Base-by-base conservation (phyloP, 2,329 filamentous ascomycete species). In the Microdochium trichocladiopsis region DNA sequence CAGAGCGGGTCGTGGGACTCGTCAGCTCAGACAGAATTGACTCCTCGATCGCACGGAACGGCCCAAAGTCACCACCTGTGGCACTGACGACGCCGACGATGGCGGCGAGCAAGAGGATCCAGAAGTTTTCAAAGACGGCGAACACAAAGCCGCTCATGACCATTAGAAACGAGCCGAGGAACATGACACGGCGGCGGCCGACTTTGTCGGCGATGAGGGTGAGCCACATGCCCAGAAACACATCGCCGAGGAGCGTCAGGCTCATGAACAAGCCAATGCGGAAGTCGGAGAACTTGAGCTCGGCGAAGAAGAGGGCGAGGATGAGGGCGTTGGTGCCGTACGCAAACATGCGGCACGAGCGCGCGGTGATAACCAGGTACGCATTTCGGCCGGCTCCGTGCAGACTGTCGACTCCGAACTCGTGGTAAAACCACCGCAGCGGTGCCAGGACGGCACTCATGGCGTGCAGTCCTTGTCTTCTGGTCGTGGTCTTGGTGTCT, bases 31-130 rank as follows among this genome's bases (percentile, higher is more conserved):
- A 79, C 8, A 87, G 62, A 31, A 79, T 81, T 0, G 78, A 82
- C 69, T 87, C 83, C 61, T 87, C 84, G 28, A 88, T 80, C 3
- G 81, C 81, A 36, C 83, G 72, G 57, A 87, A 87, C 0, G 84
- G 84, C 0, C 84, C 84, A 61, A 87, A 85, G 57, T 87, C 84
- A 16, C 81, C 78, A 6, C 84, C 84, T 2, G 71, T 83, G 0
- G 82, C 76, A 62, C 78, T 83, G 50, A 86, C 77, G 3, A 86
- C 80, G 2, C 83, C 82, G 2, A 83, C 67, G 3, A 85, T 73
- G 1, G 81, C 80, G 0, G 82, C 82, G 0, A 72, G 57, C 3
- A 86, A 64, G 5, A 86, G 65, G 14, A 82, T 65, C 80, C 81
- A 85, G 57, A 77, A 86, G 54, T 79, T 79, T 23, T 78, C 76